Base-by-base conservation (phyloP, 1,284 basidiomycete species). In the Tetrapyrgos nigripes region DNA sequence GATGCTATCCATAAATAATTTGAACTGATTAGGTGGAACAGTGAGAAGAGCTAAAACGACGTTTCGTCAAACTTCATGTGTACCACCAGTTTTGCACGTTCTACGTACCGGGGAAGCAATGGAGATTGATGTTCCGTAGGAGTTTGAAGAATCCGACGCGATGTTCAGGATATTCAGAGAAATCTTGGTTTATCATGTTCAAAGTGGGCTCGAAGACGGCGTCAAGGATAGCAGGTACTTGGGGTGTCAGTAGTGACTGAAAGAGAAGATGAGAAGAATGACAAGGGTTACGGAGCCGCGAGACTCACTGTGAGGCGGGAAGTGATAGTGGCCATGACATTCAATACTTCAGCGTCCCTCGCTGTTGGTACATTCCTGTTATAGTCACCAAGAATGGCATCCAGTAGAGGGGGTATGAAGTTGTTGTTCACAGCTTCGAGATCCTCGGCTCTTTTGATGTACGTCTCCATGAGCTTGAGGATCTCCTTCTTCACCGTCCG, bases 401-500 rank as follows among this genome's bases (percentile, higher is more conserved):
- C 97, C 47, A 99, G 84, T 50, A 99, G 79, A 46, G 96, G 96
- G 11, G 97, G 97, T 73, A 99, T 97, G 70, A 99, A 90, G 71
- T 92, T 96, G 64, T 73, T 80, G 73, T 97, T 97, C 62, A 98
- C 93, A 17, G 91, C 85, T 53, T 99, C 96, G 27, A 98, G 83
- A 70, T 99, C 97, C 73, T 98, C 96, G 11, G 97, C 96, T 76
- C 95, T 94, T 77, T 90, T 92, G 75, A 99, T 93, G 76, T 98
- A 98, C 1, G 95, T 98, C 77, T 99, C 97, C 83, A 99, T 96
- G 56, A 97, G 78, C 76, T 95, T 96, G 67, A 99, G 77, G 52
- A 99, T 96, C 76, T 99, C 97, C 81, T 99, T 99, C 81, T 99
- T 99, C 72, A 99, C 97, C 4, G 97, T 98, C 55, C 97, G 86